Evolutionary conservation across 1,284 basidiomycete species (phyloP), one percentile per base, ranked within the genome.

Genomic region (Pseudozyma hubeiensis): DNA sequence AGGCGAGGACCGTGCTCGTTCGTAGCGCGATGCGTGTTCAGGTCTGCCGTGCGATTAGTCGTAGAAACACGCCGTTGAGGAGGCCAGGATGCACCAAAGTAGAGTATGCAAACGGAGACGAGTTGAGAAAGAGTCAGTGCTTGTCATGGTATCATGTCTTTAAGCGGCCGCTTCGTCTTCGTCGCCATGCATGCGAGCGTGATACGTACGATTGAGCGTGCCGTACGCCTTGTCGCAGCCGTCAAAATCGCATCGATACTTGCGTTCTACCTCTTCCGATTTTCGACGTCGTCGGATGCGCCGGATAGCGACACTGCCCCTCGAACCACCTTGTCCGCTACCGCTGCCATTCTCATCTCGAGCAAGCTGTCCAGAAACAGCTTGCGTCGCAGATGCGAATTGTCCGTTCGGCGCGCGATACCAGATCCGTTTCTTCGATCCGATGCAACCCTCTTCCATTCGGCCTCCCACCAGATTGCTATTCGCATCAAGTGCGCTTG

Each of bases 161-260:
- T 24, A 24, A 24, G n/a, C 24, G 24, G 24, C 24, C 24, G 24
- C 24, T 24, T 24, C 24, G 24, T 4, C 24, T 24, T 40, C 24
- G 47, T 64, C 58, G 64, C 35, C 45, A 67, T 29, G 47, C 55
- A 53, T 61, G 33, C 1, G 34, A 16, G 7, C 47, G 9, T 30
- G 4, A 5, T 24, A 75, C 66, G 52, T 39, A 75, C 73, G 93
- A 84, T 95, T 95, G 39, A 95, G 88, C 4, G 92, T 94, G 14
- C 92, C 92, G 79, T 94, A 93, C 33, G 91, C 58, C 85, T 95
- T 95, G 46, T 89, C 88, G 85, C 93, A 95, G 44, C 91, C 91
- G 2, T 89, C 89, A 88, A 89, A 94, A 67, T 87, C 87, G 87
- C 93, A 95, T 64, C 89, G 88, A 84, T 95, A 95, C 49, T 94